A percentile compares a stretch with the other conserved stretches of the same genome.
Evolutionary conservation across 2,329 filamentous ascomycete species (phyloP).

Genomic region (Alternaria sp.): DNA sequence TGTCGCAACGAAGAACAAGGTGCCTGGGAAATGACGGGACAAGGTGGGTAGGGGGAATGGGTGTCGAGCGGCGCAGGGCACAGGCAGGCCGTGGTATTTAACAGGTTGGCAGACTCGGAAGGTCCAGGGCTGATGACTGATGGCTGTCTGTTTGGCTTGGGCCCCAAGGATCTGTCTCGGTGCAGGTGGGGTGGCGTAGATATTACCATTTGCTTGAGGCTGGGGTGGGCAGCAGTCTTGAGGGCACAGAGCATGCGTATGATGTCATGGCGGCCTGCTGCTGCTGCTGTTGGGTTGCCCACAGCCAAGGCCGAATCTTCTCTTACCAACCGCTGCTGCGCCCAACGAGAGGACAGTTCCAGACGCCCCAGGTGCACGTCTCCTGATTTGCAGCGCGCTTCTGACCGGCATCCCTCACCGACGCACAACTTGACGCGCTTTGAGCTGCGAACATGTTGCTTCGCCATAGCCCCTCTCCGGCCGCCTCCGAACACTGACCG

Average conservation of each 20-base stretch:
- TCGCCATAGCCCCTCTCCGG: constrained; percentile 18
- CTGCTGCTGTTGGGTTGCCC: constrained; percentile 13
- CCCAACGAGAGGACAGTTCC: constrained; percentile 20
- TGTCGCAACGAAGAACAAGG: constrained; percentile 39
- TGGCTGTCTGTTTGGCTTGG: constrained; percentile 34
- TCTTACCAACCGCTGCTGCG: constrained; percentile 12
- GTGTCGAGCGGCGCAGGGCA: constrained; percentile 28
- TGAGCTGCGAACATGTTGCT: constrained; percentile 19
- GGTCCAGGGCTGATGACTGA: constrained; percentile 29
- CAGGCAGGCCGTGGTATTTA: constrained; percentile 34
- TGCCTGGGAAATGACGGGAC: constrained; percentile 35
- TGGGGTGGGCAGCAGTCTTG: constrained; percentile 26
- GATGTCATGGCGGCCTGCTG: constrained; percentile 24
- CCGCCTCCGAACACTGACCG: constrained; percentile 19
- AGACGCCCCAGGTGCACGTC: constrained; percentile 3
- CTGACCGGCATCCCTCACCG: constrained; percentile 22
- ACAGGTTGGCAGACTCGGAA: constrained; percentile 18
- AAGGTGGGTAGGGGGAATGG: constrained; percentile 30
- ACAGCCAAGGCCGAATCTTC: constrained; percentile 11
- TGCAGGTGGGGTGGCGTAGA: constrained; percentile 32
- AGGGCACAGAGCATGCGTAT: constrained; percentile 10
- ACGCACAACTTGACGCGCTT: constrained; percentile 2
- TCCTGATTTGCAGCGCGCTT: constrained; percentile 21
- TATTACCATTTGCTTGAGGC: constrained; percentile 29
- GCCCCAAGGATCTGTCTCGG: constrained; percentile 22